These are phyloP conservation scores for Capsicum baccatum DNA, from an alignment of 257 asterid genomes.

Conservation along the genomic window DNA sequence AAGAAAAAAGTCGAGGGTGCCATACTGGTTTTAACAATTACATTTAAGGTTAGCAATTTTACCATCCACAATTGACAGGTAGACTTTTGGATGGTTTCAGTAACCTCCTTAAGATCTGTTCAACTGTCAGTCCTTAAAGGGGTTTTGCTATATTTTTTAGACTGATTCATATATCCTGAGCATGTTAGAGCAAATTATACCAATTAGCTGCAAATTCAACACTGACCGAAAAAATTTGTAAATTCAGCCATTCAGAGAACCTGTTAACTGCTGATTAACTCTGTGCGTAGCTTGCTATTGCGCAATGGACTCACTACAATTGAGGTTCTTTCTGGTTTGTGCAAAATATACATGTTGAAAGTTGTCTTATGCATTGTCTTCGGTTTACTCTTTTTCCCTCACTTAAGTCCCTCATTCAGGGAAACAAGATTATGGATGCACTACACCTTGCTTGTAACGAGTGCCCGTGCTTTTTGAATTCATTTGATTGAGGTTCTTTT, in stretches of 20 bases:
- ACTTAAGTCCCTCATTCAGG: background rate
- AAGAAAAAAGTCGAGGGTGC: background rate
- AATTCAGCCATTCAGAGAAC: slow-evolving; percentile 6
- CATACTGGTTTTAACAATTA: background rate
- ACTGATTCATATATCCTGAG: background rate
- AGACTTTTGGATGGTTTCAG: background rate
- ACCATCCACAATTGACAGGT: background rate
- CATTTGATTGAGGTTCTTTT: slow-evolving; percentile 5
- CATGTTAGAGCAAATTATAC: background rate
- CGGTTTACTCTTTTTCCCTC: background rate
- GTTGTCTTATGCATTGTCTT: background rate
- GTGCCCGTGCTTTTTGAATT: slow-evolving; percentile 7
- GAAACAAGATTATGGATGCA: background rate
- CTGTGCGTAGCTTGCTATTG: background rate
- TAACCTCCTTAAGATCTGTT: background rate
- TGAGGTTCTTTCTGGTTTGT: no score
- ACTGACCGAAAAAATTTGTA: background rate
- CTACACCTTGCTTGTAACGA: background rate
- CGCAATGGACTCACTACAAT: no score
- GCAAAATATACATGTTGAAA: background rate
- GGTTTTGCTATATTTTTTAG: background rate
- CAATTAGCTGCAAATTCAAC: background rate
- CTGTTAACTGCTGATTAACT: slow-evolving; percentile 11
- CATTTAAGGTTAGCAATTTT: background rate
- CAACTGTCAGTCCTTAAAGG: background rate